Evolutionary conservation across 495 filamentous ascomycete genomes (phyloP), one percentile per base, ranked within the genome.

Genomic region (Bacidia rubella): DNA sequence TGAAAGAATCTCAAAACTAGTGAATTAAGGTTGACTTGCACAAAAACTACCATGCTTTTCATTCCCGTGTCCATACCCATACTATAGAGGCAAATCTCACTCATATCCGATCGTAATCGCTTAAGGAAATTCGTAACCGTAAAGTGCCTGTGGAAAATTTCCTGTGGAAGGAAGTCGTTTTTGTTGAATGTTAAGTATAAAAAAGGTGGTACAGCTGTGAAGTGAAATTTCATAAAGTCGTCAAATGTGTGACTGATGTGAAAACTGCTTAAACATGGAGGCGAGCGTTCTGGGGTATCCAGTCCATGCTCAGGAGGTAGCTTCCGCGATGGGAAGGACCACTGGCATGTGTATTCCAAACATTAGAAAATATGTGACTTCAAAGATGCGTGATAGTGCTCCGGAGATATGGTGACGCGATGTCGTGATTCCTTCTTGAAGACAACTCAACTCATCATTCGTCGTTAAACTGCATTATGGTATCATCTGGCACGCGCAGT

Each of bases 91-190:
- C 15, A 35, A 35, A 7, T 56, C 38, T 47, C 27, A 51, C 41
- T 51, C 54, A 52, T 51, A 51, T 47, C 49, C 54, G 24, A 32
- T 54, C 49, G 17, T 35, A 44, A 44, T 17, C 7, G 41, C 9
- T n/a, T 53, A 57, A 57, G 38, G 54, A 57, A 44, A 57, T 42
- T 57, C 54, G 54, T 53, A 35, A 57, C 49, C 49, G 25, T 57
- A 53, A 57, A 57, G 39, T 47, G 42, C 45, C 51, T 35, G 41
- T 9, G 41, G 20, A 22, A 44, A 17, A 22, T 9, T 9, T 44
- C 41, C 41, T 44, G 41, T 44, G 9, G 41, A 44, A 44, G 41
- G 12, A 35, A 22, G 41, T 5, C n/a, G n/a, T 44, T 7, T 17
- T 9, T 44, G 41, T 9, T 17, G 41, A 44, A 44, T 9, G 12